Percentiles rank a stretch among this genome's conserved stretches.
phyloP scores from a whole-genome alignment of 192 early-diverging fungal genomes.

The Podila epicladia region DNA sequence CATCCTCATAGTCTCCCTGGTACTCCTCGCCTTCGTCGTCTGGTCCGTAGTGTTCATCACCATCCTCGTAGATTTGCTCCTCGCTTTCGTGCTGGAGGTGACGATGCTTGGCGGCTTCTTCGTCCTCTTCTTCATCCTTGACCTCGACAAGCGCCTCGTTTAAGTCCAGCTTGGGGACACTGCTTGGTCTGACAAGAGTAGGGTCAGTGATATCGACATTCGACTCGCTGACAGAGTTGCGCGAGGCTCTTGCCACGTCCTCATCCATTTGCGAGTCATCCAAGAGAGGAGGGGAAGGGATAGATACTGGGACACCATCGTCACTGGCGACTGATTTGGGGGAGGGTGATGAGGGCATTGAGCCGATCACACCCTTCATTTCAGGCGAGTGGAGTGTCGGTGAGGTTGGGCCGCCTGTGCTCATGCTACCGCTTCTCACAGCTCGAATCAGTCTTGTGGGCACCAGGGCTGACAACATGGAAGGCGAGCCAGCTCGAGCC shows the following conservation, averaged over 20 bases:
- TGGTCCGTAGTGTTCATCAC: constrained; percentile 31
- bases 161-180: constrained; percentile 13
- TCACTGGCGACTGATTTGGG: not conserved
- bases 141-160: constrained; percentile 19
- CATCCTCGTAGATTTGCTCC: constrained; percentile 13
- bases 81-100: not conserved
- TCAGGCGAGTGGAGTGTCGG: constrained; percentile 17
- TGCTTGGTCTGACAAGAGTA: constrained; percentile 11
- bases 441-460: constrained; percentile 39
- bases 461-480: constrained; percentile 45
- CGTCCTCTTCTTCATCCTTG: constrained; percentile 41
- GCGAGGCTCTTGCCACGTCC: constrained; percentile 10
- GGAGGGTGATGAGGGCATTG: constrained; percentile 6
- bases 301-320: constrained; percentile 12
- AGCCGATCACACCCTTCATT: constrained; percentile 5
- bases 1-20: constrained; percentile 12
- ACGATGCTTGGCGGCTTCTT: constrained; percentile 14
- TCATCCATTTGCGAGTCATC: constrained; percentile 16
- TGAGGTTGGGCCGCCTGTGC: constrained; percentile 6
- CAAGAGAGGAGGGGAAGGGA: constrained; percentile 11
- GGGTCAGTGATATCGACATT: not conserved
- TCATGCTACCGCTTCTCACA: constrained; percentile 32
- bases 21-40: constrained; percentile 47
- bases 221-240: not conserved
- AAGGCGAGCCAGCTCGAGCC: constrained; percentile 23